Conservation (phyloP, 1,139 yeast genomes). For the Saccharomyces pastorianus region DNA sequence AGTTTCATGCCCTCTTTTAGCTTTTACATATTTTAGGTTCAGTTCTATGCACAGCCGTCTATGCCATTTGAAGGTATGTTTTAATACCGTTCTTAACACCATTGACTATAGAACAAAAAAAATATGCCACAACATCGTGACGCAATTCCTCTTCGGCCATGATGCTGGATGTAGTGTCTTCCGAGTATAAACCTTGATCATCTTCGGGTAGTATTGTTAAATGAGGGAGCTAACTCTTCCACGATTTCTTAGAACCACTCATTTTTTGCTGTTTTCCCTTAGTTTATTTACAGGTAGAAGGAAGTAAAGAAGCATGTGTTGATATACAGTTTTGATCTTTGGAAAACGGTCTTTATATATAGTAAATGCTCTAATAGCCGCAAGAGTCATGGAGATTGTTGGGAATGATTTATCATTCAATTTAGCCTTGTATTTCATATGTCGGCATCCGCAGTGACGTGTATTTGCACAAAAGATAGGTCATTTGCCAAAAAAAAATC, state of each 20-base stretch:
- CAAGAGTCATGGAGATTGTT: background rate
- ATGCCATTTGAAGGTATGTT: no score
- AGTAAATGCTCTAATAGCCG: background rate
- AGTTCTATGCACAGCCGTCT: no score
- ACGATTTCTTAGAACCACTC: background rate
- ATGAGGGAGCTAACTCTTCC: slow-evolving; percentile 20
- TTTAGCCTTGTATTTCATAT: background rate
- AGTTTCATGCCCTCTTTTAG: no score
- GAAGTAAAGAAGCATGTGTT: background rate
- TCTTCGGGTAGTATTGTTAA: slow-evolving; percentile 26
- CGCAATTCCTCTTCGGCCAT: slow-evolving; percentile 3
- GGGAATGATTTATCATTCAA: background rate
- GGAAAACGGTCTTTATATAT: background rate
- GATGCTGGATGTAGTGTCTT: slow-evolving; percentile 3
- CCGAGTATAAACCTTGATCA: background rate
- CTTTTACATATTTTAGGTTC: no score
- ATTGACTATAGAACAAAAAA: no score
- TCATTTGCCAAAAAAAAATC: no score
- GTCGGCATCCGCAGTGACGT: background rate
- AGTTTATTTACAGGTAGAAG: background rate
- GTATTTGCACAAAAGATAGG: no score
- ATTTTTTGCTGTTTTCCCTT: background rate
- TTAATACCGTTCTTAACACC: no score
- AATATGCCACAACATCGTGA: no score
- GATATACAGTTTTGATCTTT: background rate